Base-by-base conservation (phyloP, 495 filamentous ascomycete genomes). In the Aspergillus panamensis region DNA sequence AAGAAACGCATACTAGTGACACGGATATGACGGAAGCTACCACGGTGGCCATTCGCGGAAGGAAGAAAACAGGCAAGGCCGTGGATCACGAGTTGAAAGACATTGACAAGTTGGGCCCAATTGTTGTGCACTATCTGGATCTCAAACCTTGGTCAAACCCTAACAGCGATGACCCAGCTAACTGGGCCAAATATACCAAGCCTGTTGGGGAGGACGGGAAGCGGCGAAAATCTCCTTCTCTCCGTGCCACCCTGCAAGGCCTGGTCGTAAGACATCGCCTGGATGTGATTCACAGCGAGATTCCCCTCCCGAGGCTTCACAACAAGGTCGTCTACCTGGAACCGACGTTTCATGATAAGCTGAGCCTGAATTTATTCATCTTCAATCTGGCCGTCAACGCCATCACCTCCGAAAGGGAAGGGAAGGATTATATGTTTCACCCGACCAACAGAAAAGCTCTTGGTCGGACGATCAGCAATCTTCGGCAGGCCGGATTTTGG, bases 401-500 rank as follows among this genome's bases (percentile, higher is more conserved):
- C 1, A 84, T 97, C 7, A 92, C 92, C n/a, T 95, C 90, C 4
- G 89, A 96, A 62, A 78, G 91, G 12, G 80, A 79, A 6, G 93
- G 91, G 62, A 76, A 79, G 31, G 93, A 97, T 65, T 97, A 96
- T 64, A 87, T 97, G 65, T 96, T 96, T 62, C 85, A 96, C 53
- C 79, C 83, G 0, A 81, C 79, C 7, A 92, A 91, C 64, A 70
- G 81, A 21, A 84, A 82, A 40, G 73, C 78, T 49, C 74, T 96
- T 0, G 73, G 81, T 44, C 73, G 82, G 30, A 76, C 93, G 0
- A 86, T 93, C 13, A 80, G 78, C 51, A 96, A 97, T 66, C 73
- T 97, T 31, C 80, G 89, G 21, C 88, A 95, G 65, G 86, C 90
- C n/a, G 88, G 88, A 40, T 96, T 96, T 64, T 94, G 91, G 74